These are phyloP conservation scores for Boeremia lycopersici DNA, from an alignment of 2,329 filamentous ascomycete species.

Conservation along the genomic window DNA sequence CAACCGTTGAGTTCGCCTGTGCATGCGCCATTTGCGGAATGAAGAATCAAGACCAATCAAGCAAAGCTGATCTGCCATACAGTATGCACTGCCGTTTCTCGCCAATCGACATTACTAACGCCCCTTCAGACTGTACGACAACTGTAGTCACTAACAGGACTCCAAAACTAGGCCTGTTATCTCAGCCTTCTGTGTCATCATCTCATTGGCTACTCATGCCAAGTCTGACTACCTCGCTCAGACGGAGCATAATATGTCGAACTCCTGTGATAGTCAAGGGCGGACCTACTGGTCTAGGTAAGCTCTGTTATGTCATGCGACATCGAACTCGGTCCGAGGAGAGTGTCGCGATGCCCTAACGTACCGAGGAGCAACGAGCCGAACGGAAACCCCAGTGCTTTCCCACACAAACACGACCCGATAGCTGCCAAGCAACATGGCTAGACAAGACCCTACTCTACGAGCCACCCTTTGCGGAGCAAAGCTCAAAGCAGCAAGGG, in stretches of 20 bases:
- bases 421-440: constrained; percentile 14
- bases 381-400: constrained; percentile 2
- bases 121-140: constrained; percentile 20
- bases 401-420: constrained; percentile 9
- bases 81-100: constrained; percentile 46
- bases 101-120: constrained; percentile 30
- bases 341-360: not conserved
- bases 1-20: constrained; percentile 27
- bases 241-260: not conserved
- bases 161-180: constrained; percentile 17
- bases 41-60: constrained; percentile 36
- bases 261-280: not conserved
- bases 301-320: too few relatives aligned
- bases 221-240: not conserved
- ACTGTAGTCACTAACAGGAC: constrained; percentile 12
- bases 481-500: constrained; percentile 18
- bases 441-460: not conserved
- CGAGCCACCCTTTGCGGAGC: constrained; percentile 6
- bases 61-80: constrained; percentile 42
- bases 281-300: not conserved
- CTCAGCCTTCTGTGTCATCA: not conserved
- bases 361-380: constrained; percentile 8
- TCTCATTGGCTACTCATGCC: not conserved
- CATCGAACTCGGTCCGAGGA: constrained; percentile 2
- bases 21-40: constrained; percentile 23